Evolutionary conservation across 2,329 filamentous ascomycete species (phyloP), one percentile per base, ranked within the genome.

Genomic region (Penicillium crustosum): DNA sequence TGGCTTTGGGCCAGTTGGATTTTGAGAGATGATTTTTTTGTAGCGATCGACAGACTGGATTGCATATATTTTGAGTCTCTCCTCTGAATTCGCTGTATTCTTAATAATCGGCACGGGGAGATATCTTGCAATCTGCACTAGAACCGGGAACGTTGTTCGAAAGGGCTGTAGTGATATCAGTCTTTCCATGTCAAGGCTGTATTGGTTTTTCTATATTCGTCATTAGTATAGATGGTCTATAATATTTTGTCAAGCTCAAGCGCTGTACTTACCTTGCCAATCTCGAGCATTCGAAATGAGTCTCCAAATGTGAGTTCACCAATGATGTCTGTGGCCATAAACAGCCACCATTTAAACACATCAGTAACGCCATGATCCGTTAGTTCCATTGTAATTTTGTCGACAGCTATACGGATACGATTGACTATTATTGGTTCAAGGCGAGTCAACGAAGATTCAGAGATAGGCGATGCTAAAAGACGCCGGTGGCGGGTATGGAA

Each of bases 301-400:
- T 84, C 77, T 0, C 83, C 83, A 66, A 86, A 86, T 1, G 73
- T 78, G 6, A 86, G 67, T 50, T 84, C 76, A 0, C 78, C 81
- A 49, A 85, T 82, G 0, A 83, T 69, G 63, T 86, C 83, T 0
- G 82, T 83, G 0, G 82, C 70, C 75, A 84, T 78, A 52, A 82
- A 83, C 6, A 78, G 66, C 71, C 76, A 82, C 82, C 82, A 86
- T 55, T 83, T 83, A 57, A 77, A 75, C 0, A 85, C 68, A 58
- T 86, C 82, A 0, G 70, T 73, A 0, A 59, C 69, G 0, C 78
- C 75, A 0, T 62, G 63, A 17, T 50, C 65, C 61, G 73, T 55
- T 59, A 78, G 74, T 48, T 85, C 81, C n/a, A 77, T 68, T 0
- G 59, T 66, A 23, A 85, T 83, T 47, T 70, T 72, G 2, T 74